phyloP scores from a whole-genome alignment of 1,139 yeast genomes.

The Saccharomyces hybrid region DNA sequence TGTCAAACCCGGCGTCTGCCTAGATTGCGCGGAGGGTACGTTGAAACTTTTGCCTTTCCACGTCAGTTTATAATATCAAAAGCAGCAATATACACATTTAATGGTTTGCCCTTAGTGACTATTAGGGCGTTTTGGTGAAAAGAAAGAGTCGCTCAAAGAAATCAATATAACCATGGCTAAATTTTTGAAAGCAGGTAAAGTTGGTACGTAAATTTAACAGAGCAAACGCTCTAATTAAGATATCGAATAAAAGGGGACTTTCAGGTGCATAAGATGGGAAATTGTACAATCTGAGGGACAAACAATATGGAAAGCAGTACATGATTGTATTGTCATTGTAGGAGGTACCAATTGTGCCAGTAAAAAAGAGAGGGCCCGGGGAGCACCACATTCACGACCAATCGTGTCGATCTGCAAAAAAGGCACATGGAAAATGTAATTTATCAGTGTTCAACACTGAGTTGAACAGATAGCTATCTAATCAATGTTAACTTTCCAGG shows the following conservation, averaged over 20 bases:
- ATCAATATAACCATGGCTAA: conserved; percentile 1
- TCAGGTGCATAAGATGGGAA: not conserved
- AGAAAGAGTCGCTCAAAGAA: not conserved
- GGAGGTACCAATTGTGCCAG: not conserved
- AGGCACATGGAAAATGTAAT: not conserved
- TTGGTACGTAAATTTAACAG: conserved; percentile 8
- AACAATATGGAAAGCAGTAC: not conserved
- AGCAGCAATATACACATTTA: not conserved
- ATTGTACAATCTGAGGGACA: not conserved
- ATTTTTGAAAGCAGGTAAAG: not conserved
- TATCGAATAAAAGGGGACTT: not conserved
- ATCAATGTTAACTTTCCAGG: not conserved
- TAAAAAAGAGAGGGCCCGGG: not conserved
- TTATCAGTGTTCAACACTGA: not conserved
- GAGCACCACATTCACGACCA: not conserved
- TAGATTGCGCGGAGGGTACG: not conserved
- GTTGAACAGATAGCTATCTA: not conserved
- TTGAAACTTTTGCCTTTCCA: not conserved
- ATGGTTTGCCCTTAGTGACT: not conserved
- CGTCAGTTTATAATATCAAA: not conserved
- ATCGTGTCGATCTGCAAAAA: not conserved
- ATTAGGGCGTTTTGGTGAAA: not conserved
- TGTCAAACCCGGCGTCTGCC: not conserved
- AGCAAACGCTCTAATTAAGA: not conserved
- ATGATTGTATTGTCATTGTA: not conserved